Evolutionary conservation across 2,329 filamentous ascomycete species (phyloP).

Genomic region (Talaromyces sp.): DNA sequence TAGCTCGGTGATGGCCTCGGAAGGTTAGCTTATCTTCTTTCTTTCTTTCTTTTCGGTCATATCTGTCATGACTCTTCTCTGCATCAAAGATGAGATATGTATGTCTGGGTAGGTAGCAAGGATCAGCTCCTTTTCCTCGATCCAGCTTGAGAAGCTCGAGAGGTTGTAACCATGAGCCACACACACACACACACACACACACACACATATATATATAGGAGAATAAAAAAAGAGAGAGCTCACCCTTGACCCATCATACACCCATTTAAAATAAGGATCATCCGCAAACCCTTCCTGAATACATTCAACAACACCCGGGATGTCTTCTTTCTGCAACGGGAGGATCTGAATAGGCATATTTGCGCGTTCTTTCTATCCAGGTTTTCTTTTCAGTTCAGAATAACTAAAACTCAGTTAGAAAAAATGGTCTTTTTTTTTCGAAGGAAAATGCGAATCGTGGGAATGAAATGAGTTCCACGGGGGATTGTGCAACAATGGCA

Average conservation of each 20-base stretch:
- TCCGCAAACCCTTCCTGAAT: constrained; percentile 62
- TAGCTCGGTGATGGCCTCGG: constrained; percentile 14
- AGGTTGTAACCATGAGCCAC: neutral
- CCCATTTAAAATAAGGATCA: constrained; percentile 64
- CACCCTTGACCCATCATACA: constrained; percentile 57
- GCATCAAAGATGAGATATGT: neutral
- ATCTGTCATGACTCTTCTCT: neutral
- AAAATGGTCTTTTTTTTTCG: no score
- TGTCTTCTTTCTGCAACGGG: constrained; percentile 54
- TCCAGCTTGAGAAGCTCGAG: neutral
- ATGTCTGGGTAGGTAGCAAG: neutral
- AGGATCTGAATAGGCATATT: constrained; percentile 47
- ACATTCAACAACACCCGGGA: constrained; percentile 58
- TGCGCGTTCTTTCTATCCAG: neutral
- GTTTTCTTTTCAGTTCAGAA: no score
- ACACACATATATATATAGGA: neutral
- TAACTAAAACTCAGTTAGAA: neutral
- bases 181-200: neutral
- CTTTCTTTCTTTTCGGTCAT: constrained; percentile 12
- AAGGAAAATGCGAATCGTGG: no score
- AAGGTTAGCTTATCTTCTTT: constrained; percentile 15
- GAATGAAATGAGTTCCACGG: no score
- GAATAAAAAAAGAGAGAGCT: neutral
- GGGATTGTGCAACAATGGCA: no score
- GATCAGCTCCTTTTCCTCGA: neutral